These are phyloP conservation scores for Linum trigynum DNA, from an alignment of 345 rosid genomes.

Conservation along the genomic window DNA sequence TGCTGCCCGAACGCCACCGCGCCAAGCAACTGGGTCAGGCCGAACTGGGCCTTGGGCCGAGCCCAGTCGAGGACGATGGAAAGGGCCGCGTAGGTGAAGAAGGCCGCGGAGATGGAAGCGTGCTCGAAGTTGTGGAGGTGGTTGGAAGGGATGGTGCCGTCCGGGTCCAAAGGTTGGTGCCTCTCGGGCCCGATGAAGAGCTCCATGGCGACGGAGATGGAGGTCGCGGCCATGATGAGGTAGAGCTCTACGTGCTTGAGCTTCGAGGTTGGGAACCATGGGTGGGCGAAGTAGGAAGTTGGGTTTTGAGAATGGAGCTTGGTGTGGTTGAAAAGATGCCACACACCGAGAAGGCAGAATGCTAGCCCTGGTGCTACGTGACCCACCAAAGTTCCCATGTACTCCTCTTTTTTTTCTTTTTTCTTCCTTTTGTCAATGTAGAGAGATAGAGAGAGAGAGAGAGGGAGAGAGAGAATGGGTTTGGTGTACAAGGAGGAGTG, in stretches of 20 bases:
- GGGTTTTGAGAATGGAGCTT: conserved; percentile 43
- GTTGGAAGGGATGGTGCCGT: conserved; percentile 73
- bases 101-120: conserved; percentile 54
- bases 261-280: conserved; percentile 58
- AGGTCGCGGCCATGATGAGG: conserved; percentile 48
- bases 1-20: conserved; percentile 63
- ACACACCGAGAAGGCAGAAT: conserved; percentile 54
- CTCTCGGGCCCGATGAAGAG: conserved; percentile 59
- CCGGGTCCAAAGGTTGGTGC: conserved; percentile 74
- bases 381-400: conserved; percentile 70
- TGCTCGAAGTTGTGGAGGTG: conserved; percentile 90
- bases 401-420: no score
- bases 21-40: conserved; percentile 42
- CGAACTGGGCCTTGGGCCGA: conserved; percentile 21
- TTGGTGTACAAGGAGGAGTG: not conserved
- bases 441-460: not conserved
- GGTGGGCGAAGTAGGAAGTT: conserved; percentile 37
- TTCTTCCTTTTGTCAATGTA: not conserved
- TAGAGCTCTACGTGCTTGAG: conserved; percentile 49
- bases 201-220: conserved; percentile 60
- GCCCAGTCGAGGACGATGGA: conserved; percentile 48
- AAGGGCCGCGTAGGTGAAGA: conserved; percentile 50
- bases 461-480: no score
- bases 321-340: conserved; percentile 78
- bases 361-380: conserved; percentile 68